These are phyloP conservation scores for Gastrodia elata DNA, from an alignment of 106 monocot species.

Conservation along the genomic window DNA sequence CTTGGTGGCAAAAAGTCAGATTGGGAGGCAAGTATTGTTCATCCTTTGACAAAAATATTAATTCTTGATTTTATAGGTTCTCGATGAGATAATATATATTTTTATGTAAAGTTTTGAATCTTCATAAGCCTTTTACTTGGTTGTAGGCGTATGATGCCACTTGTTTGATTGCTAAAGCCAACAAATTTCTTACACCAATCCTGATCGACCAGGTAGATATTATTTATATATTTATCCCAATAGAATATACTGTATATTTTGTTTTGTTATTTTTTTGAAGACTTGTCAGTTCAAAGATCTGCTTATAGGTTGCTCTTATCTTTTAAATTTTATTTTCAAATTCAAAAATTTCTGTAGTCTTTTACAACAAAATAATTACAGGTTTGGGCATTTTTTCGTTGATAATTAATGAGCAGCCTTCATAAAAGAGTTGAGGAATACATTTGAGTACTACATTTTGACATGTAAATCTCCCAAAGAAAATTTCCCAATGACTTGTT, in stretches of 20 bases:
- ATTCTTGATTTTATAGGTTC: neutral
- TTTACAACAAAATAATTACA: neutral
- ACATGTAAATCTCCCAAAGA: neutral
- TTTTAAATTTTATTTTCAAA: neutral
- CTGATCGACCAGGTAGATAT: slow-evolving; percentile 80
- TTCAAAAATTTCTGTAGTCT: neutral
- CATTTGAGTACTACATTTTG: neutral
- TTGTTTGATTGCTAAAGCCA: slow-evolving; percentile 46
- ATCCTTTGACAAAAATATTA: neutral
- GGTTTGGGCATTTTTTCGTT: neutral
- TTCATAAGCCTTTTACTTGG: slow-evolving; percentile 4
- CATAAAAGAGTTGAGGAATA: neutral
- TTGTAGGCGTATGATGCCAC: slow-evolving; percentile 93
- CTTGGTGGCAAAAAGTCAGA: slow-evolving; percentile 56
- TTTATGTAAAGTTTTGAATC: neutral
- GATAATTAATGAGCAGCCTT: neutral
- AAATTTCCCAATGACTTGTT: neutral
- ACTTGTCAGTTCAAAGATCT: neutral
- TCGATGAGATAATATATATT: neutral
- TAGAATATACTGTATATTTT: neutral
- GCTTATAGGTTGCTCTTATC: neutral
- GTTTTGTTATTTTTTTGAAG: slow-evolving; percentile 1
- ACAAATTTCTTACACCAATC: slow-evolving; percentile 53
- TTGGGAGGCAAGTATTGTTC: slow-evolving; percentile 61
- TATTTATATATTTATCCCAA: neutral